These are phyloP conservation scores for Phytopythium aichiense DNA, from an alignment of 352 stramenopile species.

Conservation along the genomic window DNA sequence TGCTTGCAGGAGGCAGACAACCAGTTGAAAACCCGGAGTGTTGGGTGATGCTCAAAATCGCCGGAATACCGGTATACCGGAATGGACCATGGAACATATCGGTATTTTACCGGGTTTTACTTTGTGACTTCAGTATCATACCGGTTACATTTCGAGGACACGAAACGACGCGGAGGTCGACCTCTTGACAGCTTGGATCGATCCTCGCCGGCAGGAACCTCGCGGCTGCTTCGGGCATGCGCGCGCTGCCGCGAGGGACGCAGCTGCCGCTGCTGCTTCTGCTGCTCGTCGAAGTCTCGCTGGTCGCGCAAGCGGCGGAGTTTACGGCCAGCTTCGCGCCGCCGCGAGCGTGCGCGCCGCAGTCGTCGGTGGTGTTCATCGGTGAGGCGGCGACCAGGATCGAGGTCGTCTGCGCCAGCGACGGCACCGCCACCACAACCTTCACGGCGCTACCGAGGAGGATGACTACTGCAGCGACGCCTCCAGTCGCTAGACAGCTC, in stretches of 20 bases:
- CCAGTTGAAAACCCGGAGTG: background rate
- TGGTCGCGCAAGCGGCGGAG: background rate
- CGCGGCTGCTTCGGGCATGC: background rate
- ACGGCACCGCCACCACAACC: background rate
- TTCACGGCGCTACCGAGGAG: background rate
- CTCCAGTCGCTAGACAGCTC: background rate
- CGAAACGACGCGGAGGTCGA: background rate
- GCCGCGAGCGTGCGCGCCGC: background rate
- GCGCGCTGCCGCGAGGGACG: background rate
- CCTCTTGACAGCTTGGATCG: background rate
- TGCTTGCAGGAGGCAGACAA: background rate
- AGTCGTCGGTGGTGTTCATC: background rate
- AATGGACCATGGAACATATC: no score
- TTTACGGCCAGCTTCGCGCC: background rate
- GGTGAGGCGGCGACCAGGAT: background rate
- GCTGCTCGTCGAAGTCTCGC: no score
- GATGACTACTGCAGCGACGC: no score
- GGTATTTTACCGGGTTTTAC: background rate
- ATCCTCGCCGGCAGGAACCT: background rate
- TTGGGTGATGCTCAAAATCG: background rate
- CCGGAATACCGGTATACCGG: background rate
- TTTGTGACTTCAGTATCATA: background rate
- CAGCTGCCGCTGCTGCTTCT: background rate
- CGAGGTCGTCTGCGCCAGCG: background rate
- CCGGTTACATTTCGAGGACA: background rate